phyloP scores from a whole-genome alignment of 495 filamentous ascomycete genomes.

The Alectoria sarmentosa region DNA sequence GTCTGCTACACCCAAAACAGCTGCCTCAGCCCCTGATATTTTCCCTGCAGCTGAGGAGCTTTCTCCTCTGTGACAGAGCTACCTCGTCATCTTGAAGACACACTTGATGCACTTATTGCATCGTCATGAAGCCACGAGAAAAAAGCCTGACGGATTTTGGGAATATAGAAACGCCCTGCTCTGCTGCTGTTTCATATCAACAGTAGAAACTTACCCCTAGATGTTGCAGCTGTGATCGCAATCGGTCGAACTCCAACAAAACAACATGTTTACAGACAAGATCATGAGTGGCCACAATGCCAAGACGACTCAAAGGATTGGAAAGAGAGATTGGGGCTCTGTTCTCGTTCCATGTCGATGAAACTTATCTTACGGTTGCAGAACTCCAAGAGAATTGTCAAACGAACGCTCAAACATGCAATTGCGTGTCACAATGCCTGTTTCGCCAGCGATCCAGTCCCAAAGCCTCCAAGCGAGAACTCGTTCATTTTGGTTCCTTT shows the following conservation, averaged over 20 bases:
- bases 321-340: not conserved
- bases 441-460: not conserved
- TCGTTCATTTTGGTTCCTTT: not conserved
- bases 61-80: too few relatives aligned
- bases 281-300: not conserved
- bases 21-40: not conserved
- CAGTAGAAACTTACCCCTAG: not conserved
- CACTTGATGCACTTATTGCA: not conserved
- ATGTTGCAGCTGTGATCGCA: not conserved
- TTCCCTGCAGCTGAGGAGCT: not conserved
- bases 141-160: not conserved
- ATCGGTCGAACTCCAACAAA: not conserved
- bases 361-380: not conserved
- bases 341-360: not conserved
- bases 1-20: not conserved
- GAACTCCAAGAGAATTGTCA: not conserved
- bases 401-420: not conserved
- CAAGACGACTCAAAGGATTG: too few relatives aligned
- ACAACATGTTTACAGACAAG: not conserved
- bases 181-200: not conserved
- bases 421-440: not conserved
- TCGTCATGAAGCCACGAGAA: not conserved
- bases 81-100: not conserved
- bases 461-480: not conserved
- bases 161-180: not conserved